phyloP scores from a whole-genome alignment of 495 filamentous ascomycete species.

The Penicillium crystallinum region DNA sequence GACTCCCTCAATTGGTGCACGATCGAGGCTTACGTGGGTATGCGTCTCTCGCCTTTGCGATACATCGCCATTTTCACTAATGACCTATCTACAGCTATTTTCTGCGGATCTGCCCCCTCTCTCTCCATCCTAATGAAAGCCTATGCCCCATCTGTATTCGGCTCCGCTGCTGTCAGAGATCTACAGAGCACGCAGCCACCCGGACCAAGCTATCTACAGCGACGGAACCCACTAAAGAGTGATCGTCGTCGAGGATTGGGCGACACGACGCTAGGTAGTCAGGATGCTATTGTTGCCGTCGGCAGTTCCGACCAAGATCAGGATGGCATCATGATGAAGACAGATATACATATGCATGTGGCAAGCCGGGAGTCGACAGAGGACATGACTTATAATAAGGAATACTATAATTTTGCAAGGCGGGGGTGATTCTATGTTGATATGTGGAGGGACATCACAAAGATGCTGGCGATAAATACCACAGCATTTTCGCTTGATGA shows the following conservation, averaged over 20 bases:
- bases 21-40: background rate
- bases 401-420: background rate
- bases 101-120: background rate
- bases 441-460: too few relatives aligned
- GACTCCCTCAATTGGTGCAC: background rate
- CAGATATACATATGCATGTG: background rate
- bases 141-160: background rate
- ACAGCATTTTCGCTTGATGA: too few relatives aligned
- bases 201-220: background rate
- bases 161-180: background rate
- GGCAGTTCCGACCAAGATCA: background rate
- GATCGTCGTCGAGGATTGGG: background rate
- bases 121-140: background rate
- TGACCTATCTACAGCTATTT: background rate
- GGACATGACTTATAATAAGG: background rate
- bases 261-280: background rate
- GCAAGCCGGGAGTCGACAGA: background rate
- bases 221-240: background rate
- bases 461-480: too few relatives aligned
- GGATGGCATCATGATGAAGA: background rate
- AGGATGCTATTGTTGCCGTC: background rate
- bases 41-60: background rate
- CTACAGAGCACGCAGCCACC: background rate
- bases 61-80: background rate
- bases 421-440: too few relatives aligned